These are phyloP conservation scores for Sugiyamaella boreocaroliniensis DNA, from an alignment of 805 yeast species.

Conservation along the genomic window DNA sequence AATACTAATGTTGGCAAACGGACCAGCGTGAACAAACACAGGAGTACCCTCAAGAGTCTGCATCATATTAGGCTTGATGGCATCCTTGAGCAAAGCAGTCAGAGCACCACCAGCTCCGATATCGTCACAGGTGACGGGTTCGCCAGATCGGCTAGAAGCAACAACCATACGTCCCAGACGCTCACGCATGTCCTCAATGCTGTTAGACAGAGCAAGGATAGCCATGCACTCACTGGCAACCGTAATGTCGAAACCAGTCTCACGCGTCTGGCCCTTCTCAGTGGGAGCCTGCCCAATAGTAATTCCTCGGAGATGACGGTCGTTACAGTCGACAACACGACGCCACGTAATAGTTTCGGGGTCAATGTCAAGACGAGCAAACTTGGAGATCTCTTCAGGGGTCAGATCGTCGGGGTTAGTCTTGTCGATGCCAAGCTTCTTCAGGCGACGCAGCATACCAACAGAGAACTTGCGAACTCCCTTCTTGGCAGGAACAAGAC, in stretches of 20 bases:
- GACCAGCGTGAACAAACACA: constrained; percentile 97
- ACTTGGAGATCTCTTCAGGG: constrained; percentile 61
- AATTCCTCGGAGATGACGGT: constrained; percentile 81
- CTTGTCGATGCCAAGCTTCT: constrained; percentile 69
- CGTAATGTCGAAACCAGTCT: constrained; percentile 90
- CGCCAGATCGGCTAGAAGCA: constrained; percentile 68
- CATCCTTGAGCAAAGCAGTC: constrained; percentile 89
- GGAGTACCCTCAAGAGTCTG: constrained; percentile 97
- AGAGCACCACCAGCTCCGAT: constrained; percentile 93
- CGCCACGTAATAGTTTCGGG: constrained; percentile 86
- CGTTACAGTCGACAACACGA: constrained; percentile 92
- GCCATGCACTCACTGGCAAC: constrained; percentile 98
- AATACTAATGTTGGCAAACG: constrained; percentile 94
- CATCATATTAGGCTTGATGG: constrained; percentile 94
- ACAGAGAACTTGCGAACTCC: constrained; percentile 72
- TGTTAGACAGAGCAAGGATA: constrained; percentile 73
- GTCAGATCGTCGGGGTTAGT: constrained; percentile 75
- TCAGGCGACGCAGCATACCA: constrained; percentile 68
- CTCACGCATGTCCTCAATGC: constrained; percentile 74
- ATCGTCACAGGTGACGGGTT: constrained; percentile 89
- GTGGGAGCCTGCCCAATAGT: constrained; percentile 90
- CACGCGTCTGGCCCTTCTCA: constrained; percentile 80
- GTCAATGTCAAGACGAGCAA: constrained; percentile 81
- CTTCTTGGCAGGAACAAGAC: constrained; percentile 78
- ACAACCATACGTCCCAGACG: constrained; percentile 86